A percentile compares a stretch with the other conserved stretches of the same genome.
phyloP scores from a whole-genome alignment of 495 filamentous ascomycete species.

The Aspergillus affinis region DNA sequence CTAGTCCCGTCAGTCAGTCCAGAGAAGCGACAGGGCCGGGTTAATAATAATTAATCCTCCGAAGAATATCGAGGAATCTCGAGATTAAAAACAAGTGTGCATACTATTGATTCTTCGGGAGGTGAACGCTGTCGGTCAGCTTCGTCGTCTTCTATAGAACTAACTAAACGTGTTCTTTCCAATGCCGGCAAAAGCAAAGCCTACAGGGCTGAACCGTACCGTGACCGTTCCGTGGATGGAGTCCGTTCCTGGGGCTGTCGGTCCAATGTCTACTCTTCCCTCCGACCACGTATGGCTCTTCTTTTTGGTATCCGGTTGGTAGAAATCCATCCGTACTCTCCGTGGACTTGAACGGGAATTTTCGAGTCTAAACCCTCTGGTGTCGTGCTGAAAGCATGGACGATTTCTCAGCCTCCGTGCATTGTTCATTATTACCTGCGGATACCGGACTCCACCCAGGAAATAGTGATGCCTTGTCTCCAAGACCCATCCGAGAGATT shows the following conservation, averaged over 20 bases:
- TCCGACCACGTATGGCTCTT: too few relatives aligned
- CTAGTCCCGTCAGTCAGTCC: slow-evolving; percentile 11
- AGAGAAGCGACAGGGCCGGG: slow-evolving; percentile 19
- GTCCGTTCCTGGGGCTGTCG: not conserved
- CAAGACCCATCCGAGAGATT: slow-evolving; percentile 4
- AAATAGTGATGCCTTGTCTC: slow-evolving; percentile 25
- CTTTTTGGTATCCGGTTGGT: too few relatives aligned
- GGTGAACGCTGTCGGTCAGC: not conserved
- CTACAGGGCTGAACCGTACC: slow-evolving; percentile 26
- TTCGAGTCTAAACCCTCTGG: not conserved
- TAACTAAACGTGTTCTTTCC: slow-evolving; percentile 42
- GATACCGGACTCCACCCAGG: slow-evolving; percentile 8
- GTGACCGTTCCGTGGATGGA: slow-evolving; percentile 3
- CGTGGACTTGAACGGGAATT: not conserved
- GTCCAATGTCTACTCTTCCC: too few relatives aligned
- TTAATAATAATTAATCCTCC: slow-evolving; percentile 2
- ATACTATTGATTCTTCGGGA: not conserved
- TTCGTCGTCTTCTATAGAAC: not conserved
- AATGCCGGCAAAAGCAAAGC: slow-evolving; percentile 15
- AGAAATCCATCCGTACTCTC: too few relatives aligned
- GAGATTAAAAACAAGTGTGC: too few relatives aligned
- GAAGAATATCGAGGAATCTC: too few relatives aligned
- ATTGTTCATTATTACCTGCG: not conserved
- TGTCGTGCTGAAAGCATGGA: not conserved
- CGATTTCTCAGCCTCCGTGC: not conserved